These are phyloP conservation scores for Tulasnella calospora DNA, from an alignment of 768 basidiomycete genomes.

Conservation along the genomic window DNA sequence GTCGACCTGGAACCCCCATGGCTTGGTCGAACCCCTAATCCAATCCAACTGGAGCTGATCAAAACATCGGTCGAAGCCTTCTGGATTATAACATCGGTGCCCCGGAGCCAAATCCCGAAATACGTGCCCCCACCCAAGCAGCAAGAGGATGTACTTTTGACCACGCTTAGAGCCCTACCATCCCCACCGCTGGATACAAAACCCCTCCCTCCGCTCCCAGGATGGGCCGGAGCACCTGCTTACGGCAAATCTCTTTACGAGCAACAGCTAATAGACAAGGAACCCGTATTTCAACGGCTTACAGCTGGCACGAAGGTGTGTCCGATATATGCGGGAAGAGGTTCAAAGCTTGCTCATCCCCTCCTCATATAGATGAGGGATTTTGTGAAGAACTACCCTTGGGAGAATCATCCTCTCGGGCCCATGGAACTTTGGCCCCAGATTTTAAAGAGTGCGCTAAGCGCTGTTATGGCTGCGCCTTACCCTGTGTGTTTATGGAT, in stretches of 20 bases:
- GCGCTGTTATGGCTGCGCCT: slow-evolving; percentile 26
- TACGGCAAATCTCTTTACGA: neutral
- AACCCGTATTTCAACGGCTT: neutral
- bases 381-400: slow-evolving; percentile 28
- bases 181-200: neutral
- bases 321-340: neutral
- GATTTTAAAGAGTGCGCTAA: slow-evolving; percentile 27
- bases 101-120: slow-evolving; percentile 26
- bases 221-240: neutral
- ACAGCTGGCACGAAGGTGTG: neutral
- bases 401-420: slow-evolving; percentile 29
- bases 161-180: neutral
- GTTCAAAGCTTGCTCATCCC: neutral
- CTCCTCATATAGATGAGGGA: slow-evolving; percentile 25
- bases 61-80: slow-evolving; percentile 29
- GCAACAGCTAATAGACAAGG: neutral
- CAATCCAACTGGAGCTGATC: slow-evolving; percentile 27
- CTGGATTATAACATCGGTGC: slow-evolving; percentile 30
- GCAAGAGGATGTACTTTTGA: neutral
- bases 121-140: slow-evolving; percentile 8
- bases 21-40: slow-evolving; percentile 13
- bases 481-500: slow-evolving; percentile 20
- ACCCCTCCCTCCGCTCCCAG: neutral
- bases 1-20: slow-evolving; percentile 29
- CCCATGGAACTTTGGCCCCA: slow-evolving; percentile 26